Conservation (phyloP, 1,284 basidiomycete genomes). For the Xerocomus nothofagi region DNA sequence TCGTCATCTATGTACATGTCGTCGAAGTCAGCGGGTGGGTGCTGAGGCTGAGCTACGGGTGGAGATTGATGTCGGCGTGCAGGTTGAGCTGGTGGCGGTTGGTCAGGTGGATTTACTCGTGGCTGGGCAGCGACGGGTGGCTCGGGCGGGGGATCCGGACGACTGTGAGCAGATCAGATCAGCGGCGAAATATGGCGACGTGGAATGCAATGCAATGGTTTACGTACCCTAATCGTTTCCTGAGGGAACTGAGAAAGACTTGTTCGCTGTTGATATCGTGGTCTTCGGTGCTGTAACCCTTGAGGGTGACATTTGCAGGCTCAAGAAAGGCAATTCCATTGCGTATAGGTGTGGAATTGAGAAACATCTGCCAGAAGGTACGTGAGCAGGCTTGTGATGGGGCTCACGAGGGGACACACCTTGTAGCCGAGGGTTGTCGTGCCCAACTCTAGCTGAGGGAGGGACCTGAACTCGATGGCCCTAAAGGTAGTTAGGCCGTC, state of each 20-base stretch:
- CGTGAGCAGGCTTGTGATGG: not conserved
- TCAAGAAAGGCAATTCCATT: conserved; percentile 69
- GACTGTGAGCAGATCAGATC: conserved; percentile 14
- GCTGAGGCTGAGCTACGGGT: conserved; percentile 4
- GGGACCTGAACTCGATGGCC: conserved; percentile 67
- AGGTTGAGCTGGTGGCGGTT: conserved; percentile 7
- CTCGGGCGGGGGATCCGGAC: conserved; percentile 28
- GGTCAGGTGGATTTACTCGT: conserved; percentile 8
- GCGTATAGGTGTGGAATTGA: conserved; percentile 62
- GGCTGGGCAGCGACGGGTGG: conserved; percentile 6
- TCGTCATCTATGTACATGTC: conserved; percentile 31
- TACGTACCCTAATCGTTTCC: conserved; percentile 57
- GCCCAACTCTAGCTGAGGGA: conserved; percentile 62
- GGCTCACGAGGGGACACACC: conserved; percentile 40
- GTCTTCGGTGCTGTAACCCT: conserved; percentile 60
- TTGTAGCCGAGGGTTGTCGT: conserved; percentile 72
- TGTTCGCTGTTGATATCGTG: conserved; percentile 51
- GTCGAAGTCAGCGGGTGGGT: conserved; percentile 17
- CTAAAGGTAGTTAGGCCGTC: conserved; percentile 61
- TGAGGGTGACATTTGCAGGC: conserved; percentile 55
- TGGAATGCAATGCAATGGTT: conserved; percentile 18
- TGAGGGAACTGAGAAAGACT: conserved; percentile 57
- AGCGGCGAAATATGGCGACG: not conserved
- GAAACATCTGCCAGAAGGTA: conserved; percentile 59
- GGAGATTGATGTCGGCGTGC: conserved; percentile 10